Conservation (phyloP, 495 filamentous ascomycete genomes). For the Penicillium arizonense region DNA sequence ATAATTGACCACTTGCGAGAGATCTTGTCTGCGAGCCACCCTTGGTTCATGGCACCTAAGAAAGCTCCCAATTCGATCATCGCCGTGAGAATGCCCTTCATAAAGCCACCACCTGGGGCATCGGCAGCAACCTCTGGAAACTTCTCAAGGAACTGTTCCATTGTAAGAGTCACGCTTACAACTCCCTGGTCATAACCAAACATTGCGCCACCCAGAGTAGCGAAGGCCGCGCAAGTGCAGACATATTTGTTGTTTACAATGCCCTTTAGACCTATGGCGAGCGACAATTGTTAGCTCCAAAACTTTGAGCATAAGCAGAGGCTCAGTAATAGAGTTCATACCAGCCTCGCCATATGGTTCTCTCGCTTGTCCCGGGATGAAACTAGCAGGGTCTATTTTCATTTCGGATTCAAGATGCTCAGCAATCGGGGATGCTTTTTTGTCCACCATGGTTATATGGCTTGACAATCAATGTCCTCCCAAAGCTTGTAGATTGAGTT, state of each 20-base stretch:
- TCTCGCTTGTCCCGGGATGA: background rate
- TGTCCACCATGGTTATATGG: background rate
- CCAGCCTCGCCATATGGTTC: conserved; percentile 1
- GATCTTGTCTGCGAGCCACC: conserved; percentile 55
- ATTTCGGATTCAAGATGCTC: conserved; percentile 1
- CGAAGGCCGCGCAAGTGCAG: conserved; percentile 45
- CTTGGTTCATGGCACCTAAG: conserved; percentile 51
- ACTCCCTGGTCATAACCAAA: conserved; percentile 58
- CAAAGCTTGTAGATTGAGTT: too few relatives aligned
- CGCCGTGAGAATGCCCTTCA: conserved; percentile 55
- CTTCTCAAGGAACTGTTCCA: conserved; percentile 49
- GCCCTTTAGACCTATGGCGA: conserved; percentile 31
- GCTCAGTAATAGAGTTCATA: background rate
- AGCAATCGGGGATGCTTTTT: background rate
- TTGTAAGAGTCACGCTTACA: conserved; percentile 50
- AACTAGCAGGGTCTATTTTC: background rate
- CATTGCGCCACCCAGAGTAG: conserved; percentile 48
- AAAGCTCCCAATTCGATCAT: conserved; percentile 59
- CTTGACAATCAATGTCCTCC: too few relatives aligned
- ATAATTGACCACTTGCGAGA: conserved; percentile 54
- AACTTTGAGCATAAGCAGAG: too few relatives aligned
- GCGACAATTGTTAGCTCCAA: background rate
- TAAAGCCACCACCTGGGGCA: conserved; percentile 45
- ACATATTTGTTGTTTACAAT: conserved; percentile 46
- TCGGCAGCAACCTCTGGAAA: conserved; percentile 42